Base-by-base conservation (phyloP, 768 basidiomycete species). In the Austroboletus eburneus region DNA sequence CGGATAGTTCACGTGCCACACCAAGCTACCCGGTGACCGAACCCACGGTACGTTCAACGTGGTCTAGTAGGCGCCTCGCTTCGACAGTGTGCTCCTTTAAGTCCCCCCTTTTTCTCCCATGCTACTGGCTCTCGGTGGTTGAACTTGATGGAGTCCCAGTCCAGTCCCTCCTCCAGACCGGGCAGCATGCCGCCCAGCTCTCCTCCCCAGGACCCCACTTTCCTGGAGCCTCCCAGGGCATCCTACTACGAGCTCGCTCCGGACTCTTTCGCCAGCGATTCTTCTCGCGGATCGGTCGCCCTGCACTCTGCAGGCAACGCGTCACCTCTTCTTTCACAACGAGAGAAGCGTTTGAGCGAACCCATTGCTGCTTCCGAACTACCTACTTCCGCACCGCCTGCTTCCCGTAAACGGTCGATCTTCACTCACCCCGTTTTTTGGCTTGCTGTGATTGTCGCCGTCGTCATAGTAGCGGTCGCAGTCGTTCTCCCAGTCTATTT, bases 401-500 rank as follows among this genome's bases (percentile, higher is more conserved):
- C 36, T 38, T 9, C 44, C n/a, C 52, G 23, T 27, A 67, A 39
- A 36, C 63, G 49, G 42, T 39, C 54, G n/a, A 22, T 56, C 38
- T 6, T 58, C 37, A 17, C 23, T 24, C 55, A 65, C 2, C 65
- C 46, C 29, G 20, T 58, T 33, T 57, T 63, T 32, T 68, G 65
- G 63, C 21, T 65, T 14, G 46, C 67, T 34, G 58, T 55, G 25
- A 38, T 69, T 10, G 50, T 59, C 38, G 54, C 62, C 30, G 48
- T 72, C 25, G 17, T 45, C 14, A 42, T 70, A 22, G 60, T 71
- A 22, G 52, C 69, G 22, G 57, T 65, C 13, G 70, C 70, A 24
- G 66, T 77, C 39, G 62, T 74, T 12, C 55, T 81, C 7, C 77
- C 72, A 0, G 65, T 75, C 43, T 66, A 67, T 41, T 61, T 67